These are phyloP conservation scores for Carex parvula DNA, from an alignment of 176 grass and related monocot species.

Conservation along the genomic window DNA sequence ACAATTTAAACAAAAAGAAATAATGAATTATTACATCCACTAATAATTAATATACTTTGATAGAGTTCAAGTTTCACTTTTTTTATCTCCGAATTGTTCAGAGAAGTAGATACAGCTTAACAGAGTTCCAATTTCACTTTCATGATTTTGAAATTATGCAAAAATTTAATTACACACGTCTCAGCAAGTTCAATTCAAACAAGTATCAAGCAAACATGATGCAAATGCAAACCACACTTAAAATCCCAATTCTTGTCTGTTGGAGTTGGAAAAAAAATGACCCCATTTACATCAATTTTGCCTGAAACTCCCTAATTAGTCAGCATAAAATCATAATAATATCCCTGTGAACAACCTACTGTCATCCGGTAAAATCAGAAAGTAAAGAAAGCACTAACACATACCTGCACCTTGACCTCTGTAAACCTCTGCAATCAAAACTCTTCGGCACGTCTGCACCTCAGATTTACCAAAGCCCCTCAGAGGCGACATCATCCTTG, in stretches of 20 bases:
- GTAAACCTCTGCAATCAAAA: too few species aligned
- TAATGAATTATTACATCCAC: background rate
- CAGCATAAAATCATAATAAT: background rate
- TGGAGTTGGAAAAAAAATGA: background rate
- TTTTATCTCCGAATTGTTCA: too few species aligned
- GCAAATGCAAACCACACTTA: too few species aligned
- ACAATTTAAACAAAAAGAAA: background rate
- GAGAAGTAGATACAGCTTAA: background rate
- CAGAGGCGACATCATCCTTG: conserved; percentile 63
- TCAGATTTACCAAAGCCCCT: conserved; percentile 63
- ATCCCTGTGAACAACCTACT: too few species aligned
- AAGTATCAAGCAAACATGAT: too few species aligned
- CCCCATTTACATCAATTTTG: too few species aligned
- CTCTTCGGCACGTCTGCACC: conserved; percentile 3
- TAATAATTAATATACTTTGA: background rate
- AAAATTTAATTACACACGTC: too few species aligned
- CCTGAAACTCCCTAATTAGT: background rate
- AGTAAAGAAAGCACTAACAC: too few species aligned
- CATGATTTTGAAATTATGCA: background rate
- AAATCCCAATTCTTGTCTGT: background rate
- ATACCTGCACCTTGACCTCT: conserved; percentile 62
- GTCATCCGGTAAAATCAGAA: too few species aligned
- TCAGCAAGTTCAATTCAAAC: too few species aligned
- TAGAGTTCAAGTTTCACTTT: too few species aligned
- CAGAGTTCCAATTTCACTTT: background rate